Evolutionary conservation across 768 basidiomycete genomes (phyloP), one percentile per base, ranked within the genome.

Genomic region (Suillus brevipes): DNA sequence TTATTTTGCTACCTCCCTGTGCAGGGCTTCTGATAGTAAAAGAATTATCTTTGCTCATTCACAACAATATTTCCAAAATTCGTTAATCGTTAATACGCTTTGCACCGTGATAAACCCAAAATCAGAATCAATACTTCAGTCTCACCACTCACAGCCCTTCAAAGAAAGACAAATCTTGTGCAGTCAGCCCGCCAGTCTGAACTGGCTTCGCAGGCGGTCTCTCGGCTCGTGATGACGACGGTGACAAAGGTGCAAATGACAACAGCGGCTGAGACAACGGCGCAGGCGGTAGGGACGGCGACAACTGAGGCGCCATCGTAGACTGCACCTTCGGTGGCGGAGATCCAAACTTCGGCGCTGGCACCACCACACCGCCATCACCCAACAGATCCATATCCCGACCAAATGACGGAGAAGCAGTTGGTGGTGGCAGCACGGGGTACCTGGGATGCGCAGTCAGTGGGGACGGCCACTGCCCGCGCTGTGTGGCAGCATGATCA

Each of bases 101-200:
- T 42, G 38, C 2, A 28, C n/a, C 37, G 38, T 38, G 23, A 40
- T 40, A 25, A 23, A 37, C 3, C 34, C 20, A 49, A 40, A 7
- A 23, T 4, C 43, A 20, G 36, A 3, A 25, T 2, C 2, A 10
- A 38, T 64, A 49, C 42, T 65, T 55, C 61, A 31, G 12, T 55
- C n/a, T 31, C 53, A 56, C 60, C 38, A 38, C 16, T 74, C 74
- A 91, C 38, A 90, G 71, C 42, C 91, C 89, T 77, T 95, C 93
- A 73, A 95, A 95, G 75, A 95, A 95, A 20, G 89, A 92, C 60
- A 94, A 74, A 82, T 94, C 94, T 76, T 92, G 90, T 3, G 91
- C 92, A 4, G 89, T 90, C 59, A 94, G 74, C 5, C 89, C 89
- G 14, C 87, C 86, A n/a, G 70, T 76, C 71, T 68, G 68, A 62